Evolutionary conservation across 352 stramenopile genomes (phyloP), one percentile per base, ranked within the genome.

Genomic region (Phytophthora megakarya): DNA sequence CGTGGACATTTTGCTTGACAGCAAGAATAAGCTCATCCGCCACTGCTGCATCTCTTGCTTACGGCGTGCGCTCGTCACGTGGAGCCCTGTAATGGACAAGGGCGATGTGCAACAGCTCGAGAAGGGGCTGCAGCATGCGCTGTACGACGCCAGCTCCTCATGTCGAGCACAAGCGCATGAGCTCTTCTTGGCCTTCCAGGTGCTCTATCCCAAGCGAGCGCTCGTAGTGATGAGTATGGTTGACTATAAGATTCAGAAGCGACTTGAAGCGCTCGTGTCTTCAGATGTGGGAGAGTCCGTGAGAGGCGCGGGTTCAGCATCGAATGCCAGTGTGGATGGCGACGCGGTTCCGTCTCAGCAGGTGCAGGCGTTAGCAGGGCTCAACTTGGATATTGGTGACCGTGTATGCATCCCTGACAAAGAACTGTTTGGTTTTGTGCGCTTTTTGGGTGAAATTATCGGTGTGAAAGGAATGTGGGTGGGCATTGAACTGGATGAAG

Each of bases 341-440:
- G 78, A 78, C 22, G 53, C 61, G 8, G 26, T 52, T 1, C 33
- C 65, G 1, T 48, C 43, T 30, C 54, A 75, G 53, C 70, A 68
- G 32, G 66, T 73, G 5, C 67, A 78, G 37, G 55, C 62, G 19
- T 63, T 75, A 12, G 52, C 61, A 6, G 72, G 71, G 8, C 73
- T 81, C 15, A 84, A 74, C 52, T 60, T 88, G 46, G 78, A 91
- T 39, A 38, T 92, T 1, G 84, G 83, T 3, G 84, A 93, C 28
- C 84, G 86, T 25, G 86, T 95, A 5, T 93, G 84, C 59, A 90
- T 95, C n/a, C 83, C 84, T 1, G 86, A 93, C 43, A 91, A 91
- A 54, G 86, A 95, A 49, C 45, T 93, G 1, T 95, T 95, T 47
- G 86, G 86, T 1, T 86, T 86, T 54, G 86, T 95, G 52, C 84